phyloP scores from a whole-genome alignment of 139 green algal species.

The Diplosphaera chodatii region DNA sequence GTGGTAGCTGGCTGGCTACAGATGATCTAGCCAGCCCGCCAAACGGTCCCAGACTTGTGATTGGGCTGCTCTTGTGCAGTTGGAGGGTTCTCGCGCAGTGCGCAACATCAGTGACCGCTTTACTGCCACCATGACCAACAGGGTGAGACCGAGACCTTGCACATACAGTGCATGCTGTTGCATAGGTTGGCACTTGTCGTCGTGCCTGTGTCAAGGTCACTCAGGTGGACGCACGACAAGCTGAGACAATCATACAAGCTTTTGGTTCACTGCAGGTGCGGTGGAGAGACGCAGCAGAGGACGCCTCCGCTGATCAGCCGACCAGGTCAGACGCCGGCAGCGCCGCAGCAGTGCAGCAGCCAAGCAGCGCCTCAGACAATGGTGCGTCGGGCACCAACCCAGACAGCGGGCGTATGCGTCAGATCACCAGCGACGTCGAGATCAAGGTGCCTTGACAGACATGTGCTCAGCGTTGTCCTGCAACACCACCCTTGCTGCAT shows the following conservation, averaged over 20 bases:
- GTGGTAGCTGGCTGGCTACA: too few species aligned
- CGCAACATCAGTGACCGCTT: constrained; percentile 66
- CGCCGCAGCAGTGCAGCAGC: neutral
- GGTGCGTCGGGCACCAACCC: neutral
- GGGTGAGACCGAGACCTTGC: too few species aligned
- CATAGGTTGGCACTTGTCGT: too few species aligned
- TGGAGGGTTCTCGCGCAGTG: constrained; percentile 50
- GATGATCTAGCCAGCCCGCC: too few species aligned
- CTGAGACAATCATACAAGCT: too few species aligned
- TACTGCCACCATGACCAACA: constrained; percentile 64
- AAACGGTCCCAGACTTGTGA: too few species aligned
- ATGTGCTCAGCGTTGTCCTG: neutral
- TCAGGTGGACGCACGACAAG: too few species aligned
- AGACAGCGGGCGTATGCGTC: neutral
- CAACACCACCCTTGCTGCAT: neutral
- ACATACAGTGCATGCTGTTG: too few species aligned
- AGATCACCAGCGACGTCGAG: constrained; percentile 31
- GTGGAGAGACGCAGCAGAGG: constrained; percentile 25
- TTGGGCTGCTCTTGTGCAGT: constrained; percentile 22
- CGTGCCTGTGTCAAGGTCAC: too few species aligned
- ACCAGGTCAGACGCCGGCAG: too few species aligned
- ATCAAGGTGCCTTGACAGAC: constrained; percentile 25
- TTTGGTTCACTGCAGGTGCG: too few species aligned
- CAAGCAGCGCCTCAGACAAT: neutral
- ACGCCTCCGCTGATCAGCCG: neutral